Percentiles rank a stretch among this genome's conserved stretches.
Evolutionary conservation across 495 filamentous ascomycete genomes (phyloP).

Genomic region (Penicillium verhagenii): DNA sequence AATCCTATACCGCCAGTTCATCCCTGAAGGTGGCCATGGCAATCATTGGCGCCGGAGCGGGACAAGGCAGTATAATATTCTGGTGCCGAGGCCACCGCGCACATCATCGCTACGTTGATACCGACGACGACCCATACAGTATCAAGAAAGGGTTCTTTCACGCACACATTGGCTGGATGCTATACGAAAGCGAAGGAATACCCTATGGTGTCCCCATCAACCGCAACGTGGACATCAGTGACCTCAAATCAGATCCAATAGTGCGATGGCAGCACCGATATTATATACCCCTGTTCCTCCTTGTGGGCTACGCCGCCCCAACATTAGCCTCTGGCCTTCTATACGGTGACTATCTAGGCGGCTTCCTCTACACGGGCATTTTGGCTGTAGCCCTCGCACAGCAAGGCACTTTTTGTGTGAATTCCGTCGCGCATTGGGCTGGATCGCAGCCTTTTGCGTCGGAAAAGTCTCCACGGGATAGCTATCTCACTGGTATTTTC

Average conservation of each 20-base stretch:
- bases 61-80: constrained; percentile 90
- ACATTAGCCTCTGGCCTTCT: constrained; percentile 73
- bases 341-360: constrained; percentile 83
- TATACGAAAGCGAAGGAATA: constrained; percentile 65
- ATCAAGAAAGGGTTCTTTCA: constrained; percentile 93
- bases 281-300: constrained; percentile 77
- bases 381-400: constrained; percentile 91
- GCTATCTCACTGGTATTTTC: constrained; percentile 67
- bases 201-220: constrained; percentile 69
- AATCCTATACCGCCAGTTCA: constrained; percentile 77
- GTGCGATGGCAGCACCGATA: constrained; percentile 89
- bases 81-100: constrained; percentile 93
- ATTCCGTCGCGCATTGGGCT: constrained; percentile 95
- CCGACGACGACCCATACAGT: constrained; percentile 95
- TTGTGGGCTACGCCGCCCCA: constrained; percentile 83
- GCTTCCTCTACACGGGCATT: constrained; percentile 87
- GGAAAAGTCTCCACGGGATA: constrained; percentile 90
- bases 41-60: constrained; percentile 83
- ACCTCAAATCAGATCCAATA: constrained; percentile 86
- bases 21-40: constrained; percentile 87
- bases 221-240: constrained; percentile 90
- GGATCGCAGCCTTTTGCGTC: constrained; percentile 96
- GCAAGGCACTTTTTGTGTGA: constrained; percentile 97
- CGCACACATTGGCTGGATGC: constrained; percentile 88
- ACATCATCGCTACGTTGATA: constrained; percentile 97